Evolutionary conservation across 23 red algal species (phyloP), one percentile per base, ranked within the genome.

Genomic region (Pyropia haitanensis): DNA sequence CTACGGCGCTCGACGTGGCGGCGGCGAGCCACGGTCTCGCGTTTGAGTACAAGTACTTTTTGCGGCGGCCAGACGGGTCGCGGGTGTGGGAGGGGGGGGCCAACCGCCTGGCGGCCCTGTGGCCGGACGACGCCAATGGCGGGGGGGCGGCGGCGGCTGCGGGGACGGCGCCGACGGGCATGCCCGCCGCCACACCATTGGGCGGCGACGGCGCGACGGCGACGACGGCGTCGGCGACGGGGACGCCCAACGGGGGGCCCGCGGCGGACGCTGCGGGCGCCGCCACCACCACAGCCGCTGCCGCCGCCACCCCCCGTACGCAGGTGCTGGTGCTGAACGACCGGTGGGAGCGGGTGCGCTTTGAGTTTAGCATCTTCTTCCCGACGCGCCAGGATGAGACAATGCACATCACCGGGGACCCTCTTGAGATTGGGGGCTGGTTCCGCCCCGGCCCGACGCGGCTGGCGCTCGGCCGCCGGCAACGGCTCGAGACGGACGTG

Each of bases 401-500:
- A n/a, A 83, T 94, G 78, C 61, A 65, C 59, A 53, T 94, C 27
- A 94, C 88, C 1, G 88, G 88, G 18, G 88, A 94, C 74, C 63
- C 63, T 2, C 33, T 30, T 30, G 78, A 79, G 57, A 85, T 94
- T 61, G 88, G 88, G 1, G 75, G 75, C 20, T 94, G 88, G 88
- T 75, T 80, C 49, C 65, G 70, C 25, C 88, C 88, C 17, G 88
- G 88, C 12, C 88, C 88, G 48, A 76, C 69, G 26, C 72, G 17
- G 18, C 80, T 94, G 88, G 16, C 53, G 21, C 73, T 94, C 14
- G 74, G 78, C 26, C 56, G 39, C 29, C 24, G 70, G 17, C 64
- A 94, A 65, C 68, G 51, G 67, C 79, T 94, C 14, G 88, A 94
- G 59, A 94, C 88, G 25, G 88, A 83, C 53, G 88, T 83, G 61